Percentiles rank a stretch among this genome's conserved stretches.
Conservation (phyloP, 2,329 filamentous ascomycete species). For the Exophiala sp. region DNA sequence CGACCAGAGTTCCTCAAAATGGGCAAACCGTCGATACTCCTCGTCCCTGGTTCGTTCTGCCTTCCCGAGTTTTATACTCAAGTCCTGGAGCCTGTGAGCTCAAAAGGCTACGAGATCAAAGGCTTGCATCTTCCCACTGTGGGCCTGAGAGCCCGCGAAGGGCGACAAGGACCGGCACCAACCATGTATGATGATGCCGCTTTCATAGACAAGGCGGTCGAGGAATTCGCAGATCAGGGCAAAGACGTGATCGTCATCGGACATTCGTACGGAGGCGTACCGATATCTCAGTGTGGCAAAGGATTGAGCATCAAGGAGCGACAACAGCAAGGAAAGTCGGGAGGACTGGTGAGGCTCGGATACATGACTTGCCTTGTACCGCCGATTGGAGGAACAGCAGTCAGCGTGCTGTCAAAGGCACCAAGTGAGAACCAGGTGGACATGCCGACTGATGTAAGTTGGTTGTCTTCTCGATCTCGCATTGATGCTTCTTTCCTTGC, state of each 20-base stretch:
- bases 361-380: conserved; percentile 37
- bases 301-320: conserved; percentile 33
- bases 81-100: no score
- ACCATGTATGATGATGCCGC: conserved; percentile 35
- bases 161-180: conserved; percentile 20
- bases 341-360: conserved; percentile 35
- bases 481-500: neutral
- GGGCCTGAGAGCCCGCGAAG: conserved; percentile 21
- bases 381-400: conserved; percentile 25
- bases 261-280: conserved; percentile 35
- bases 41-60: no score
- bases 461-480: neutral
- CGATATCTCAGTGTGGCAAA: conserved; percentile 20
- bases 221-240: conserved; percentile 23
- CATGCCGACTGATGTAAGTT: conserved; percentile 14
- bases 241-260: conserved; percentile 32
- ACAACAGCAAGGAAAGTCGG: conserved; percentile 28
- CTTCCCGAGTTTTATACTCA: no score
- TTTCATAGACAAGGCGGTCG: conserved; percentile 27
- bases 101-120: conserved; percentile 13
- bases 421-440: conserved; percentile 6
- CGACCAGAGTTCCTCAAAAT: no score
- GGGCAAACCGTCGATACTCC: no score
- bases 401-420: conserved; percentile 4
- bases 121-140: conserved; percentile 16